Percentiles rank a stretch among this genome's conserved stretches.
Conservation (phyloP, 2,329 filamentous ascomycete species). For the Clonostachys solani region DNA sequence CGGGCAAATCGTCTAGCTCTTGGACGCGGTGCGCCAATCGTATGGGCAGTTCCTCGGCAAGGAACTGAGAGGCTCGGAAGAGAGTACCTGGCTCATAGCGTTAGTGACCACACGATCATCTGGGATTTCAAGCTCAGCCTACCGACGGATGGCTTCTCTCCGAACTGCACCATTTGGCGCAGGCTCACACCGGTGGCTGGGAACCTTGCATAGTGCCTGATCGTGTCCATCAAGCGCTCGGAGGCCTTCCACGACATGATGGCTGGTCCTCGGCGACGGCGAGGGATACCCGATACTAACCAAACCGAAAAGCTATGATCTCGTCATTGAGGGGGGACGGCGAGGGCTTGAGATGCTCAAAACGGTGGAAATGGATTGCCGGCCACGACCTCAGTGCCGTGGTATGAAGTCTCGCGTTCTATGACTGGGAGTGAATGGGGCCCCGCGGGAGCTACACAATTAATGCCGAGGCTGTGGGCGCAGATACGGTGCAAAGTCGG, state of each 20-base stretch:
- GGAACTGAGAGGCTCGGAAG: constrained; percentile 96
- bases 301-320: background rate
- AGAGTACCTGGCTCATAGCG: constrained; percentile 60
- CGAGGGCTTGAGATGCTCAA: background rate
- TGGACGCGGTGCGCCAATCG: constrained; percentile 93
- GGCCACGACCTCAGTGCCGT: no score
- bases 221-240: constrained; percentile 90
- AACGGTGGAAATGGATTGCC: no score
- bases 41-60: constrained; percentile 96
- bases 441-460: no score
- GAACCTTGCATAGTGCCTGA: constrained; percentile 95
- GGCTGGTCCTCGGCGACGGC: constrained; percentile 5
- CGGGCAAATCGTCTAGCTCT: constrained; percentile 85
- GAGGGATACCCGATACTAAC: background rate
- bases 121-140: constrained; percentile 23
- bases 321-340: background rate
- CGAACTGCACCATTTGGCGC: constrained; percentile 98
- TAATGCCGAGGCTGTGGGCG: no score
- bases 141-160: constrained; percentile 89
- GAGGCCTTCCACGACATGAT: constrained; percentile 91
- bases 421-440: no score
- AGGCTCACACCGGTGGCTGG: constrained; percentile 94
- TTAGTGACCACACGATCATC: background rate
- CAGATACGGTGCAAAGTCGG: no score
- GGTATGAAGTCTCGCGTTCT: no score